phyloP scores from a whole-genome alignment of 225 moss, liverwort and hornwort genomes.

The Neckera pumila region DNA sequence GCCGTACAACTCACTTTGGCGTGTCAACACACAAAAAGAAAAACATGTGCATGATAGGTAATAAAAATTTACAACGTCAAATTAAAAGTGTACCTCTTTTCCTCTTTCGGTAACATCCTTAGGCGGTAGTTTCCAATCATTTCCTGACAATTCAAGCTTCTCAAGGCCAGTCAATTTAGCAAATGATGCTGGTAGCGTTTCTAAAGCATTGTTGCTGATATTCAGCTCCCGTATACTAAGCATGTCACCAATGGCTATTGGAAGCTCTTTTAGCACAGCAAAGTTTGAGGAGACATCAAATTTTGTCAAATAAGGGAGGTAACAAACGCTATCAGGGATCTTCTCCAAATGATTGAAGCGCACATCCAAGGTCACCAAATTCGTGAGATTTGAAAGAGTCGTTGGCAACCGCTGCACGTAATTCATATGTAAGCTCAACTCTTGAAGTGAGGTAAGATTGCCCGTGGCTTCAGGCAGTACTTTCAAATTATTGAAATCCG shows the following conservation, averaged over 20 bases:
- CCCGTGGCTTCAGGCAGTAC: conserved; percentile 81
- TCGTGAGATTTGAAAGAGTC: conserved; percentile 62
- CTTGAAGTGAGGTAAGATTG: conserved; percentile 41
- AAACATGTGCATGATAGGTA: neutral
- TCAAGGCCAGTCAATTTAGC: conserved; percentile 63
- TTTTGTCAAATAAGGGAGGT: conserved; percentile 42
- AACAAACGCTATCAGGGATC: conserved; percentile 68
- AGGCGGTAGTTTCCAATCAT: conserved; percentile 58
- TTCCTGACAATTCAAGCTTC: conserved; percentile 55
- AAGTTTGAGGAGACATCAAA: conserved; percentile 86
- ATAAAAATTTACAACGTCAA: neutral
- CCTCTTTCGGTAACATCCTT: conserved; percentile 30
- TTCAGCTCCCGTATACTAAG: conserved; percentile 69
- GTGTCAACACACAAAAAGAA: neutral
- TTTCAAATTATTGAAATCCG: conserved; percentile 75
- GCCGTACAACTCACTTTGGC: neutral
- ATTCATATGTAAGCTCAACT: conserved; percentile 60
- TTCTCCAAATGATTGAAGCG: conserved; percentile 60
- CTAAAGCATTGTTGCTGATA: conserved; percentile 55
- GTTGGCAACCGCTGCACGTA: conserved; percentile 65
- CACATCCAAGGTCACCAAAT: conserved; percentile 61
- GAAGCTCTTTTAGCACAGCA: conserved; percentile 49
- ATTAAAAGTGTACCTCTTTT: conserved; percentile 26
- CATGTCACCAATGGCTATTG: conserved; percentile 61
- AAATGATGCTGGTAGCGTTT: conserved; percentile 63